A percentile compares a stretch with the other conserved stretches of the same genome.
These are phyloP conservation scores for Cordia subcordata DNA, from an alignment of 257 asterid species.

Conservation along the genomic window DNA sequence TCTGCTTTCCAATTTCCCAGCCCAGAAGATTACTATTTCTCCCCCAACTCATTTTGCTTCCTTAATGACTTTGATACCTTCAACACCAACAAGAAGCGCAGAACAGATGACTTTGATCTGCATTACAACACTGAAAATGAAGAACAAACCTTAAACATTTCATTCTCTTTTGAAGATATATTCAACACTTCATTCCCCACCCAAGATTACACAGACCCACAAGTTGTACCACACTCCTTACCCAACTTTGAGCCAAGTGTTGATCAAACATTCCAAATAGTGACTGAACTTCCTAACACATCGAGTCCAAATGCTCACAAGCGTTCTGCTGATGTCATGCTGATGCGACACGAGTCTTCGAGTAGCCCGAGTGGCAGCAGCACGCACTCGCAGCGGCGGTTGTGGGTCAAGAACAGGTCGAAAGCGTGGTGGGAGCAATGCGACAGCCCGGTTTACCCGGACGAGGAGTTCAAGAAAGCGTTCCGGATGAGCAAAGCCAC, in stretches of 20 bases:
- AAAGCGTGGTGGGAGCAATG: slow-evolving; percentile 89
- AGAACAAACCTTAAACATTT: no score
- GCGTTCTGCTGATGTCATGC: not conserved
- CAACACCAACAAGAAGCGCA: not conserved
- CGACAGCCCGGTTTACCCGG: slow-evolving; percentile 57
- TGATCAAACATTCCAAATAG: not conserved
- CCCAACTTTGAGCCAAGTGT: not conserved
- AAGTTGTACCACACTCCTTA: not conserved
- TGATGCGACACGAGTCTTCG: not conserved
- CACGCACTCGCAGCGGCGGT: slow-evolving; percentile 37
- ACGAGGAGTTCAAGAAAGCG: slow-evolving; percentile 55
- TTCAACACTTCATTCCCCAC: slow-evolving; percentile 9
- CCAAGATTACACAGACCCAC: not conserved
- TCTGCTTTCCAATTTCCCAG: slow-evolving; percentile 35
- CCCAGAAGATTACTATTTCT: slow-evolving; percentile 22
- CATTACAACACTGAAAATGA: no score
- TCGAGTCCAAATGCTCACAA: not conserved
- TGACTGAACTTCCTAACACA: not conserved
- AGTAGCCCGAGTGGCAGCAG: not conserved
- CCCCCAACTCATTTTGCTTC: slow-evolving; percentile 19
- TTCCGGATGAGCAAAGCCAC: slow-evolving; percentile 75
- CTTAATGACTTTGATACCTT: slow-evolving; percentile 17
- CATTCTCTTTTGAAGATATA: slow-evolving; percentile 24
- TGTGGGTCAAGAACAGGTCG: slow-evolving; percentile 81
- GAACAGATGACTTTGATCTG: no score